Base-by-base conservation (phyloP, 176 grass and related monocot species). In the Pontederia crassipes region DNA sequence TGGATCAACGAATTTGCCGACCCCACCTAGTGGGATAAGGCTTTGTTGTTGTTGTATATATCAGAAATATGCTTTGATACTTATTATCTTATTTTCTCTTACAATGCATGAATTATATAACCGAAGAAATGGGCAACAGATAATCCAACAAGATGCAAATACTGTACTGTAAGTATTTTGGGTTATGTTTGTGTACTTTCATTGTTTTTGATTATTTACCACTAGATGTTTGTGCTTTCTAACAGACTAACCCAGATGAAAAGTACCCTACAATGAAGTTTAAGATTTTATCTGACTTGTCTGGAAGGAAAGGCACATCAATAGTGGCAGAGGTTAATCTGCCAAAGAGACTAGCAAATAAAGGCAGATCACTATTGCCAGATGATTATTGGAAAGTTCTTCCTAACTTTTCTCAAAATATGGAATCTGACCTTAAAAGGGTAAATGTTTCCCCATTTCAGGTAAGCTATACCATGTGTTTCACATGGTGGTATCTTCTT, bases 311-410 rank as follows among this genome's bases (percentile, higher is more conserved):
- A 79, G 74, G 75, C 57, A 75, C 83, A 68, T 89, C 78, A 49
- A 74, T 97, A 70, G 56, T 82, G 5, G 83, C 87, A 72, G 87
- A 97, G 88, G 77, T 78, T 80, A 59, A 56, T 67, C n/a, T 82
- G 45, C 69, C 84, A 71, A 83, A 79, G 58, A 89, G 68, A 28
- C 79, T 62, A 29, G 81, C 81, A 15, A 75, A 67, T 78, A 83
- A 77, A 74, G 20, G 20, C 20, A 24, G 74, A 28, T 80, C 62
- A 56, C 71, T 64, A 17, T 75, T 97, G 55, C 81, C 92, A 12
- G 69, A 53, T 46, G 92, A 91, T 77, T 97, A 73, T 85, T 97
- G 92, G 92, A 79, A 85, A 68, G 88, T 97, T 71, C 52, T 91
- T 66, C 92, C 92, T 72, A 76, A 61, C 72, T 73, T 82, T 63